Percentiles rank a stretch among this genome's conserved stretches.
Evolutionary conservation across 257 asterid species (phyloP).

Genomic region (Verbascum thapsus): DNA sequence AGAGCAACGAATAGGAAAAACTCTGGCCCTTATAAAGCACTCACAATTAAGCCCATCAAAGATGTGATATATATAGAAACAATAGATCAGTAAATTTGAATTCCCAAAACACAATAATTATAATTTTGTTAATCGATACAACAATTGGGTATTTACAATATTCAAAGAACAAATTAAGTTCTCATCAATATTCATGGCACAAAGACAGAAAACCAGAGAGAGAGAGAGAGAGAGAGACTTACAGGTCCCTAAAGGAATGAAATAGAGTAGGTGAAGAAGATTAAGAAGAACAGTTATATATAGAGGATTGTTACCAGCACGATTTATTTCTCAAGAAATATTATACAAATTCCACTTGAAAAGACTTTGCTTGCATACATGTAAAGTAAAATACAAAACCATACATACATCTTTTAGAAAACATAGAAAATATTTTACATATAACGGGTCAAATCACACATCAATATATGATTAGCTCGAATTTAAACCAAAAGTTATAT

Average conservation of each 20-base stretch:
- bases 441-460: no score
- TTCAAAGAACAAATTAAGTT: not conserved
- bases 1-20: not conserved
- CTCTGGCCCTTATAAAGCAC: conserved; percentile 3
- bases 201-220: conserved; percentile 12
- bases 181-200: not conserved
- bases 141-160: not conserved
- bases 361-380: no score
- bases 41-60: conserved; percentile 20
- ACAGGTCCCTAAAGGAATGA: conserved; percentile 16
- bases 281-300: not conserved
- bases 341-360: not conserved
- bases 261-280: not conserved
- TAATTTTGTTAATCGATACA: not conserved
- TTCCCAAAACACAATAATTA: not conserved
- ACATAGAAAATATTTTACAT: no score
- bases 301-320: not conserved
- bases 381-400: no score
- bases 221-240: conserved; percentile 29
- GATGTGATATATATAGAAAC: not conserved
- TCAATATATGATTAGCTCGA: no score
- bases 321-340: conserved; percentile 15
- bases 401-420: no score
- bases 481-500: no score
- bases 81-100: not conserved